Evolutionary conservation across 352 stramenopile genomes (phyloP), one percentile per base, ranked within the genome.

Genomic region (Blastocystis hominis): DNA sequence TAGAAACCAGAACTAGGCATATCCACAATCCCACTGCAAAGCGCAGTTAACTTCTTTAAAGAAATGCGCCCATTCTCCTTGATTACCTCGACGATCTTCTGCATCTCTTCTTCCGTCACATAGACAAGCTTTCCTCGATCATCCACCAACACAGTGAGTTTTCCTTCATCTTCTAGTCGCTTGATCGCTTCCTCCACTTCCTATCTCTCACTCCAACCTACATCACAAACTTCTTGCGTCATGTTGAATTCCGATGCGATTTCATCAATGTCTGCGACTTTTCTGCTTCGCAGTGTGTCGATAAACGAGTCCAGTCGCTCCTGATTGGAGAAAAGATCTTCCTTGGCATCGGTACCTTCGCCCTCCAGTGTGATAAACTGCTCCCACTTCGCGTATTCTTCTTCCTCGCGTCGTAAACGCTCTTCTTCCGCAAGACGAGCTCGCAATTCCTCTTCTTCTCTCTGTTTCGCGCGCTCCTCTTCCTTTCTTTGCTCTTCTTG

Each of bases 341-440:
- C 70, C 44, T 80, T 80, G 10, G 50, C 70, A 34, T 47, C 70
- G n/a, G 34, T 64, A 20, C 70, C 70, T n/a, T 80, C 70, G 36
- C 54, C 50, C 24, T 80, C 70, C 70, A 80, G 13, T 24, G 20
- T 62, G 55, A 80, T 80, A 6, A 64, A 64, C 44, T 80, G 44
- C 54, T 80, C 70, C 70, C 70, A 80, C 53, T 80, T 80, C 46
- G 53, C 55, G 30, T 80, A 80, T 47, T 80, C 70, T 46, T 80
- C 46, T 24, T 80, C 70, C 55, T 80, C 70, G 6, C 55, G 70
- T 64, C 70, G 44, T n/a, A 62, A n/a, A 0, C 70, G 70, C 70
- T 80, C 70, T n/a, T 80, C 70, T 38, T 80, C 70, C 30, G 30
- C 20, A n/a, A 13, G 42, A n/a, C 70, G 70, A 5, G 36, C 44